These are phyloP conservation scores for Vicia faba DNA, from an alignment of 306 rosid species.

Conservation along the genomic window DNA sequence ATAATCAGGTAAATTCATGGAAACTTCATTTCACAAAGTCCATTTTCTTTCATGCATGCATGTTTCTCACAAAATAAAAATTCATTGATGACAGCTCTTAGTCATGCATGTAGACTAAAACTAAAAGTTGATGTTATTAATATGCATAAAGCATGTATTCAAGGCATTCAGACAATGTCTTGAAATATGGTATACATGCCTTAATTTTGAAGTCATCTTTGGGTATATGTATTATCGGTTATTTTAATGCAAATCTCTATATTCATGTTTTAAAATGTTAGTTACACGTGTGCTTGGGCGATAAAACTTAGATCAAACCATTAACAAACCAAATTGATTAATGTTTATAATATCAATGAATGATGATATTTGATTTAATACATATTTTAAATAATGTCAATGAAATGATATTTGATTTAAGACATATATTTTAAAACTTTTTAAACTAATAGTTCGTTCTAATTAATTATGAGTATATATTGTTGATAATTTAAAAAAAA, in stretches of 20 bases:
- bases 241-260: background rate
- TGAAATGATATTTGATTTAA: too few relatives aligned
- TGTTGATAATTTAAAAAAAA: too few relatives aligned
- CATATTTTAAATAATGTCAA: too few relatives aligned
- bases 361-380: too few relatives aligned
- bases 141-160: background rate
- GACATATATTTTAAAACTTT: too few relatives aligned
- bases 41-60: slow-evolving; percentile 42
- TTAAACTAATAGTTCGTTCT: too few relatives aligned
- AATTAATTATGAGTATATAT: too few relatives aligned
- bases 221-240: too few relatives aligned
- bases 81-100: slow-evolving; percentile 37
- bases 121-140: background rate
- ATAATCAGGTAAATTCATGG: background rate
- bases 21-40: background rate
- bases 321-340: too few relatives aligned
- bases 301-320: background rate
- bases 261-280: slow-evolving; percentile 4
- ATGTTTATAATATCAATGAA: too few relatives aligned
- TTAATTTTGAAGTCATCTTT: slow-evolving; percentile 36
- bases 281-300: background rate
- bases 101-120: slow-evolving; percentile 35
- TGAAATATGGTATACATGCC: slow-evolving; percentile 33
- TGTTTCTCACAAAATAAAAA: slow-evolving; percentile 25
- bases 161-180: slow-evolving; percentile 32